phyloP scores from a whole-genome alignment of 495 filamentous ascomycete genomes.

The Penicillium bovifimosum region DNA sequence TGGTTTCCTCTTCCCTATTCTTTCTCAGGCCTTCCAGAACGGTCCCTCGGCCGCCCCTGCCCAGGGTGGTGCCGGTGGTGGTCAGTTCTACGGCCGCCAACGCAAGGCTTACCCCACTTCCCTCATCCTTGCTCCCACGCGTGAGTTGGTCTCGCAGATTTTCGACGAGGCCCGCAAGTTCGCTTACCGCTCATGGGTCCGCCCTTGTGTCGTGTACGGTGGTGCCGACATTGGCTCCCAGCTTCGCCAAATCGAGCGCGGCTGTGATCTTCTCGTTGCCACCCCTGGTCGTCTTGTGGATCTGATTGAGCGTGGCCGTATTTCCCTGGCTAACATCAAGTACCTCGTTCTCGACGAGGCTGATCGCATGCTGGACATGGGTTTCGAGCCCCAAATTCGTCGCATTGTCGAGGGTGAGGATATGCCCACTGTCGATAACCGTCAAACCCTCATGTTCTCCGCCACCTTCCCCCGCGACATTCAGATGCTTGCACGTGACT shows the following conservation, averaged over 20 bases:
- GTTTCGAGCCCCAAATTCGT: conserved; percentile 99
- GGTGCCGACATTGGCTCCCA: conserved; percentile 97
- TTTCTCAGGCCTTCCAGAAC: conserved; percentile 88
- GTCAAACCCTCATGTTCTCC: conserved; percentile 99
- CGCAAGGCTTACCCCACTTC: conserved; percentile 96
- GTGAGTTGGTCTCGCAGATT: conserved; percentile 97
- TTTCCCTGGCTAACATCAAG: conserved; percentile 94
- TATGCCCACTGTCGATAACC: conserved; percentile 78
- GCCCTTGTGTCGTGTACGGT: conserved; percentile 97
- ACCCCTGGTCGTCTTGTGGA: conserved; percentile 96
- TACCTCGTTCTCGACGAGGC: conserved; percentile 99
- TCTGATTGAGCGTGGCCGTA: conserved; percentile 95
- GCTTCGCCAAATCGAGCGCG: conserved; percentile 93
- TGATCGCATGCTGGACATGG: conserved; percentile 99
- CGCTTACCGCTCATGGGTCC: conserved; percentile 96
- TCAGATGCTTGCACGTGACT: conserved; percentile 96
- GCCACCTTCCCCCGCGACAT: conserved; percentile 98
- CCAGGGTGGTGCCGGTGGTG: conserved; percentile 35
- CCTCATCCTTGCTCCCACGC: conserved; percentile 90
- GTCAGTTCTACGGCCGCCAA: conserved; percentile 69
- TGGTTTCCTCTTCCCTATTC: conserved; percentile 97
- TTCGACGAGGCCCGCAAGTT: conserved; percentile 98
- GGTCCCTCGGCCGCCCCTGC: conserved; percentile 69
- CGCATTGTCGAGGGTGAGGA: conserved; percentile 97
- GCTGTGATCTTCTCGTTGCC: conserved; percentile 94